A percentile compares a stretch with the other conserved stretches of the same genome.
Evolutionary conservation across 441 rosid genomes (phyloP).

Genomic region (Biscutella auriculata): DNA sequence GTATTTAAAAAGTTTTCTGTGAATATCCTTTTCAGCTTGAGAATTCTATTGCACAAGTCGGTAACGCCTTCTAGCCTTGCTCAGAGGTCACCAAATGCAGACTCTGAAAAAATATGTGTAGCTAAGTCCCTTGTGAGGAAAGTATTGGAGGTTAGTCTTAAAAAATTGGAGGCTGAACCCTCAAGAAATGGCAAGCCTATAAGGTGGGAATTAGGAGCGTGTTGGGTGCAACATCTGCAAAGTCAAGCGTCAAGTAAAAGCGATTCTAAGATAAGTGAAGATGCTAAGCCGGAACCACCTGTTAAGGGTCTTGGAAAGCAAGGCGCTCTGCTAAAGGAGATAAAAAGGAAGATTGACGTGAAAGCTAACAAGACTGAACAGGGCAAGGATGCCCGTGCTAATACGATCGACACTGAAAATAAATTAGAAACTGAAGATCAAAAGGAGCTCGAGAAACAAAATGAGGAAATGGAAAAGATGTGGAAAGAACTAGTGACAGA

Average conservation of each 20-base stretch:
- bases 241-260: constrained; percentile 67
- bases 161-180: constrained; percentile 51
- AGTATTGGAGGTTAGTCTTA: constrained; percentile 49
- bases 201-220: constrained; percentile 81
- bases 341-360: constrained; percentile 53
- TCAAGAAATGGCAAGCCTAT: constrained; percentile 35
- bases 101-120: constrained; percentile 33
- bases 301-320: constrained; percentile 80
- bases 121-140: constrained; percentile 47
- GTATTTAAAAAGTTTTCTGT: constrained; percentile 13
- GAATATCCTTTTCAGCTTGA: constrained; percentile 43
- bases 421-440: constrained; percentile 34
- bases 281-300: constrained; percentile 50
- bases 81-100: constrained; percentile 54
- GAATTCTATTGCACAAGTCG: constrained; percentile 64
- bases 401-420: constrained; percentile 33
- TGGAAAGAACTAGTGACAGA: constrained; percentile 59
- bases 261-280: constrained; percentile 65
- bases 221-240: constrained; percentile 79
- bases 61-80: constrained; percentile 36
- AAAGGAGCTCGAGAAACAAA: constrained; percentile 42
- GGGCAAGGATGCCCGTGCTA: constrained; percentile 31
- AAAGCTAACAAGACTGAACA: constrained; percentile 40
- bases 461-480: constrained; percentile 37
- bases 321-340: constrained; percentile 70